A percentile compares a stretch with the other conserved stretches of the same genome.
phyloP scores from a whole-genome alignment of 176 grass and related monocot species.

The Tuctoria greenei region DNA sequence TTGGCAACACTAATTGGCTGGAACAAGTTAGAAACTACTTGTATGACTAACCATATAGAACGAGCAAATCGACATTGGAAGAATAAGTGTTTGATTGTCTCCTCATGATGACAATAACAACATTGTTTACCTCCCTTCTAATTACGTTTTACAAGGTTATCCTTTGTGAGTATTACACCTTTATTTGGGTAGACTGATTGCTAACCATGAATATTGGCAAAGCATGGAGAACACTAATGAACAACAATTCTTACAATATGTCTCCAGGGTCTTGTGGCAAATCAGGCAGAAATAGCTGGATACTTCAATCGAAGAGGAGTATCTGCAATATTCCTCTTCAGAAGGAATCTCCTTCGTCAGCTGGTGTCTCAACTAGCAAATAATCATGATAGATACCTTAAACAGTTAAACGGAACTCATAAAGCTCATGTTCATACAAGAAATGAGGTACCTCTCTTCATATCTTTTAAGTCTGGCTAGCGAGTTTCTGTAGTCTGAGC shows the following conservation, averaged over 20 bases:
- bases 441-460: constrained; percentile 49
- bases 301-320: constrained; percentile 74
- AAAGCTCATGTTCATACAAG: constrained; percentile 85
- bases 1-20: no score
- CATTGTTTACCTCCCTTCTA: no score
- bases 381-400: constrained; percentile 70
- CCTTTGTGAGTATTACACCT: no score
- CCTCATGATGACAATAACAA: no score
- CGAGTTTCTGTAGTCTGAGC: background rate
- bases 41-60: no score
- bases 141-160: no score
- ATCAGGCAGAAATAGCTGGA: constrained; percentile 52
- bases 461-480: background rate
- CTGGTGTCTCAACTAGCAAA: constrained; percentile 78
- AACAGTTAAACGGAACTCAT: constrained; percentile 89
- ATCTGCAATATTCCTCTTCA: constrained; percentile 76
- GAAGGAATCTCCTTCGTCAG: constrained; percentile 79
- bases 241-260: background rate
- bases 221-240: background rate
- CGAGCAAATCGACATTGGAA: no score
- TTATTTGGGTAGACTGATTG: background rate
- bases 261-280: constrained; percentile 71
- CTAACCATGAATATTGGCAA: constrained; percentile 12
- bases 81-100: no score
- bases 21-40: no score